phyloP scores from a whole-genome alignment of 116 monocot genomes.

The Trichopus zeylanicus region DNA sequence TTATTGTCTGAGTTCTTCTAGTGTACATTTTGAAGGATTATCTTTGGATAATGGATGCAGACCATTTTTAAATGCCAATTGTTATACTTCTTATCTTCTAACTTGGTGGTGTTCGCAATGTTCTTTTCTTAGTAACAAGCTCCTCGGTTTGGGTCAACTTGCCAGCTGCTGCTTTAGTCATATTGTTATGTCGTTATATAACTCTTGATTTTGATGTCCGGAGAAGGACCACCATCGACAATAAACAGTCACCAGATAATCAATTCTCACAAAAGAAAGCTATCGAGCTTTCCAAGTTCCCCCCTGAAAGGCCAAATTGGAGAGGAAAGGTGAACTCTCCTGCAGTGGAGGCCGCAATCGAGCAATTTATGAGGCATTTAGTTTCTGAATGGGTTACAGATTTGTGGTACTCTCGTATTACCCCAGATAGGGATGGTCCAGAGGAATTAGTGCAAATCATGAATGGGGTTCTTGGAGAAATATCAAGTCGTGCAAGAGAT shows the following conservation, averaged over 20 bases:
- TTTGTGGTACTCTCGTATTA: slow-evolving; percentile 93
- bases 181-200: slow-evolving; percentile 67
- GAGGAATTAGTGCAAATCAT: slow-evolving; percentile 81
- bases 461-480: slow-evolving; percentile 75
- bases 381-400: slow-evolving; percentile 90
- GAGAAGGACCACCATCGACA: slow-evolving; percentile 17
- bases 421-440: slow-evolving; percentile 88
- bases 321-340: slow-evolving; percentile 84
- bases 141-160: slow-evolving; percentile 94
- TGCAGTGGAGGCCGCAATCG: slow-evolving; percentile 80
- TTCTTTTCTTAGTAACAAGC: slow-evolving; percentile 67
- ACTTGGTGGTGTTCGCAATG: background rate
- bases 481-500: slow-evolving; percentile 83
- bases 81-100: too few species aligned
- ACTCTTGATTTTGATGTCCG: slow-evolving; percentile 75
- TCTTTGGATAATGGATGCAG: background rate
- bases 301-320: slow-evolving; percentile 57
- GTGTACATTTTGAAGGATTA: too few species aligned
- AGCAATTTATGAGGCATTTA: slow-evolving; percentile 85
- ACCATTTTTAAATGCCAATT: background rate
- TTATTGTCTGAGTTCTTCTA: too few species aligned
- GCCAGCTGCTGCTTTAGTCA: slow-evolving; percentile 64
- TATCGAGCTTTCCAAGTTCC: slow-evolving; percentile 25
- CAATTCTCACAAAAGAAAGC: slow-evolving; percentile 31
- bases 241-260: slow-evolving; percentile 7